Evolutionary conservation across 2,329 filamentous ascomycete species (phyloP), one percentile per base, ranked within the genome.

Genomic region (Fusarium sp.): DNA sequence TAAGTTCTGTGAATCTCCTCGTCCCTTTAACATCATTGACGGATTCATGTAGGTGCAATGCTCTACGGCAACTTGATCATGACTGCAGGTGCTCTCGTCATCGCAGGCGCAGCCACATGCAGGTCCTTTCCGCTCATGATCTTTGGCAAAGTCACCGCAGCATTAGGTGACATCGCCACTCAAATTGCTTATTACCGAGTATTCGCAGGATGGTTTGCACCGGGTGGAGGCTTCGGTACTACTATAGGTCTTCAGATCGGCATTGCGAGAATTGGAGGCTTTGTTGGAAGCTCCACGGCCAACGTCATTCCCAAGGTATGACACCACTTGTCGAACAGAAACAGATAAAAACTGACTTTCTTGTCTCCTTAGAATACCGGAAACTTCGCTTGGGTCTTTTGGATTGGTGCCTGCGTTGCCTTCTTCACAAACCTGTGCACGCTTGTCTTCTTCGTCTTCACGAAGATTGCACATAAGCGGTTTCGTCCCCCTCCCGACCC

Each of bases 1-100:
- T 34, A 34, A 8, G 32, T 32, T 8, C 13, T 32, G 1, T 32
- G 2, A 15, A 32, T 3, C 6, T 3, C 32, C 13, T 14, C 1
- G 13, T 32, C 32, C 3, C 13, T 32, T 32, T 14, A 7, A 32
- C 13, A 32, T 32, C 32, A 32, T 32, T 32, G 32, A 14, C 13
- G 1, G 13, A 15, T 34, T 34, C 14, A 34, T 32, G 5, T 14
- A 34, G 34, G 34, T n/a, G 36, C 51, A 1, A 55, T 55, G 51
- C 51, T 55, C 0, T 55, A 55, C 20, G 51, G 51, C 0, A 55
- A 55, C 26, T 2, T 55, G 2, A 41, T 55, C 15, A 55, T 55
- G 51, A 55, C 51, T 0, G 51, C 36, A 0, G 51, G 51, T 0
- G 36, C 51, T 4, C 51, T 55, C 3, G 13, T 55, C 0, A 55